Base-by-base conservation (phyloP, 441 rosid species). In the Arabidopsis lyrata region DNA sequence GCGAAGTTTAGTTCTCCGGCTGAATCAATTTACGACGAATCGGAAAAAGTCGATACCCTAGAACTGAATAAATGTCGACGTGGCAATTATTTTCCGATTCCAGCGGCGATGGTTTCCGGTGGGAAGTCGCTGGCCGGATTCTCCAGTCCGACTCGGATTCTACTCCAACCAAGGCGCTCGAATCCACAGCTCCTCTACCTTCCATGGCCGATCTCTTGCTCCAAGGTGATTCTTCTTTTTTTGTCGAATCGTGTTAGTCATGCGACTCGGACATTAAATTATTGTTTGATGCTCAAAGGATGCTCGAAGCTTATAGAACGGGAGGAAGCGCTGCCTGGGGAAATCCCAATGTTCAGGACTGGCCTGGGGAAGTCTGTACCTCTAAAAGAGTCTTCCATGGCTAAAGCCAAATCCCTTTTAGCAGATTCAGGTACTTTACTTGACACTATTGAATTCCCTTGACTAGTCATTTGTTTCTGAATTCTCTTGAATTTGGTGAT, bases 121-220 rank as follows among this genome's bases (percentile, higher is more conserved):
- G 98, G 99, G 89, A 88, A 64, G 57, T 24, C 2, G 63, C 90
- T 58, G 89, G 83, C 34, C 73, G 69, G 48, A 18, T 73, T 15
- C 22, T 74, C 35, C 80, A 15, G 5, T 38, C 79, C 13, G 63
- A 72, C 48, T 54, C 80, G 8, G 82, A 63, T 24, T 73, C 56
- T n/a, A 48, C 76, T 57, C 80, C 75, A 41, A 41, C 55, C 53
- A 47, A 70, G 31, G 41, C 62, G 22, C 74, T 29, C 47, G 52
- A 58, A 13, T 67, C 85, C 5, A 12, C 38, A 59, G 32, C 77
- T 38, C 78, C 73, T 72, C 82, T 88, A 63, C 84, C 93, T 74
- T 90, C 93, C 48, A 84, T 82, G 95, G 59, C 85, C 48, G 93
- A 88, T 83, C 84, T 90, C 54, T 76, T 90, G 83, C 83, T 71